Conservation (phyloP, 2,329 filamentous ascomycete genomes). For the Penicillium sp. region DNA sequence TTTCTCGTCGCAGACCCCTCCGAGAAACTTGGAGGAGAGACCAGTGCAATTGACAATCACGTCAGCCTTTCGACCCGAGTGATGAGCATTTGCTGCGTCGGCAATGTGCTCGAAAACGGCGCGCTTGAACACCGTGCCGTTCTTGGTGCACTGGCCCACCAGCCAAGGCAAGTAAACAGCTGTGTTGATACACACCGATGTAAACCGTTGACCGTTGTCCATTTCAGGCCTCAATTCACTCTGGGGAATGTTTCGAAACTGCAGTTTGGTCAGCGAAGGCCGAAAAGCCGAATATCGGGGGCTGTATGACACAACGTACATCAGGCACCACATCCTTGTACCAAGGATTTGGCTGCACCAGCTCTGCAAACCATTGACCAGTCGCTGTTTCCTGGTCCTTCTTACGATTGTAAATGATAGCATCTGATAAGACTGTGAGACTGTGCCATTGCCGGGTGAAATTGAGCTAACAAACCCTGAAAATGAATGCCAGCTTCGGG, state of each 20-base stretch:
- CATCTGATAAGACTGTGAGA: constrained; percentile 33
- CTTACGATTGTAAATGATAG: constrained; percentile 53
- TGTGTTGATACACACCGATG: constrained; percentile 86
- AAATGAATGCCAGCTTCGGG: constrained; percentile 78
- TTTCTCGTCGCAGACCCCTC: constrained; percentile 69
- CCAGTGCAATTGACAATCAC: constrained; percentile 83
- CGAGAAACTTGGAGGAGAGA: constrained; percentile 65
- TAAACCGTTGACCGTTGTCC: constrained; percentile 69
- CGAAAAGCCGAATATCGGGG: background rate
- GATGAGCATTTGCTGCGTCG: constrained; percentile 60
- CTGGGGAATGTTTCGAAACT: constrained; percentile 57
- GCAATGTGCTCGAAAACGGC: constrained; percentile 62
- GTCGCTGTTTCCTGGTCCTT: constrained; percentile 55
- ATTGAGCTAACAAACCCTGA: constrained; percentile 47
- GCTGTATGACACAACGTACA: constrained; percentile 35
- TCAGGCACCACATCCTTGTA: constrained; percentile 66
- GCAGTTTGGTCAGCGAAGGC: background rate
- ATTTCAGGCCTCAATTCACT: constrained; percentile 57
- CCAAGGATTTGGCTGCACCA: constrained; percentile 66
- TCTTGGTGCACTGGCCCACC: constrained; percentile 67
- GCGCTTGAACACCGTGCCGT: constrained; percentile 63
- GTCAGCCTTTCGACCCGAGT: constrained; percentile 53
- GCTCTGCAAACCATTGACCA: constrained; percentile 58
- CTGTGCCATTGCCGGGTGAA: background rate
- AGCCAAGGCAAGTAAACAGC: constrained; percentile 84